Evolutionary conservation across 176 grass and related monocot species (phyloP).

Genomic region (Carex cristatella): DNA sequence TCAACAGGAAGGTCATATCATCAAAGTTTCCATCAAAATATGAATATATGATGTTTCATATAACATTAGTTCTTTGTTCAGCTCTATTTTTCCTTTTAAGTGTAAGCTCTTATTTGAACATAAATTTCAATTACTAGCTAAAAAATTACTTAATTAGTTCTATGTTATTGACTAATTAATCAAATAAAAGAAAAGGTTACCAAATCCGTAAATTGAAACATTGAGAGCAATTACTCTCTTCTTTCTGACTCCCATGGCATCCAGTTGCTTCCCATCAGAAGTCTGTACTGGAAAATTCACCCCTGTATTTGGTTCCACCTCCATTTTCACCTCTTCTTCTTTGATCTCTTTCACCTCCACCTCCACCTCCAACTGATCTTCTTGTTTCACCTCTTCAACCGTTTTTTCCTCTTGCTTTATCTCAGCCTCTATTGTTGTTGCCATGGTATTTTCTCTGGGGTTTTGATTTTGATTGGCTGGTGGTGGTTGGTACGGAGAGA

Average conservation of each 20-base stretch:
- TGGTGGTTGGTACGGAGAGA: not conserved
- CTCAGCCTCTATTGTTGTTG: conserved; percentile 5
- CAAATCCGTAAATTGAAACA: conserved; percentile 35
- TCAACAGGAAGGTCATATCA: not conserved
- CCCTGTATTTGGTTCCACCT: conserved; percentile 11
- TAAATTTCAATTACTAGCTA: not conserved
- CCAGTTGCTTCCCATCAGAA: conserved; percentile 18
- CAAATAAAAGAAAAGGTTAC: not conserved
- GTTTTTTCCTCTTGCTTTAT: not conserved
- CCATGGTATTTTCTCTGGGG: not conserved
- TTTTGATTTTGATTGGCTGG: not conserved
- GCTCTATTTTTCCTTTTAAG: not conserved
- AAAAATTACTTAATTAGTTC: not conserved
- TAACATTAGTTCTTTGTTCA: not conserved
- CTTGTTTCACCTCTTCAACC: not conserved
- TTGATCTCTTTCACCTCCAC: not conserved
- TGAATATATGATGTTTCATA: not conserved
- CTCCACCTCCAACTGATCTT: not conserved
- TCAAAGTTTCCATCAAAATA: not conserved
- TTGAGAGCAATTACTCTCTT: conserved; percentile 19
- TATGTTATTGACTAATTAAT: not conserved
- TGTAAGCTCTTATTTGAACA: not conserved
- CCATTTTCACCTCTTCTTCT: conserved; percentile 25
- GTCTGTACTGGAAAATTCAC: conserved; percentile 13
- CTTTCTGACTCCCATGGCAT: conserved; percentile 22